A percentile compares a stretch with the other conserved stretches of the same genome.
Conservation (phyloP, 495 filamentous ascomycete species). For the Penicillium subrubescens region DNA sequence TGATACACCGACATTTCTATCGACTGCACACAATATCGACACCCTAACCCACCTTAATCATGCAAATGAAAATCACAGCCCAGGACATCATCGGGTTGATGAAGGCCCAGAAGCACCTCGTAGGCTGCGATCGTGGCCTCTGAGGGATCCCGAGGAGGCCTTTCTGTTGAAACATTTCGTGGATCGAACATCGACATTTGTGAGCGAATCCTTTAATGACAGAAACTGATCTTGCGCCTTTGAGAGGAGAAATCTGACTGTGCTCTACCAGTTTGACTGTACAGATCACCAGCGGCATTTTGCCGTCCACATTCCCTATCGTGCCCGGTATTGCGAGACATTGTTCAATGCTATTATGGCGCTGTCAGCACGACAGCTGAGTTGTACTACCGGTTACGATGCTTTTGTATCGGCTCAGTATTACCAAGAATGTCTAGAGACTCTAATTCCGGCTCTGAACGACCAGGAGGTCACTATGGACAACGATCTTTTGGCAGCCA, state of each 20-base stretch:
- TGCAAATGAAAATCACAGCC: not conserved
- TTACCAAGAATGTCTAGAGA: constrained; percentile 51
- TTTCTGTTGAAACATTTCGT: constrained; percentile 27
- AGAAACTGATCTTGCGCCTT: not conserved
- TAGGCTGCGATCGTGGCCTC: constrained; percentile 20
- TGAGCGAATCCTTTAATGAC: constrained; percentile 6
- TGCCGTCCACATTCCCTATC: constrained; percentile 52
- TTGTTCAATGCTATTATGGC: constrained; percentile 62
- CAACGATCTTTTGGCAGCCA: constrained; percentile 60
- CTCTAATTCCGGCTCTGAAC: constrained; percentile 51
- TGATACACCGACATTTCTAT: not conserved
- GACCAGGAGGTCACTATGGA: constrained; percentile 51
- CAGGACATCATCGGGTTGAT: not conserved
- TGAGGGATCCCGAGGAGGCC: constrained; percentile 28
- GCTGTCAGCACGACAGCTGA: constrained; percentile 57
- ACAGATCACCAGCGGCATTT: constrained; percentile 59
- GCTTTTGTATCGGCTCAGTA: constrained; percentile 50
- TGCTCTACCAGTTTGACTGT: constrained; percentile 50
- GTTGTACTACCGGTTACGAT: constrained; percentile 48
- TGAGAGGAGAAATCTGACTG: not conserved
- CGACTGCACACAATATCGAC: not conserved
- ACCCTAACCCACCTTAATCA: not conserved
- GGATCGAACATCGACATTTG: constrained; percentile 26
- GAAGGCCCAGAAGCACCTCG: not conserved
- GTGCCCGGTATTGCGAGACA: constrained; percentile 50